A percentile compares a stretch with the other conserved stretches of the same genome.
Conservation (phyloP, 2,329 filamentous ascomycete genomes). For the Penicillium olsonii region DNA sequence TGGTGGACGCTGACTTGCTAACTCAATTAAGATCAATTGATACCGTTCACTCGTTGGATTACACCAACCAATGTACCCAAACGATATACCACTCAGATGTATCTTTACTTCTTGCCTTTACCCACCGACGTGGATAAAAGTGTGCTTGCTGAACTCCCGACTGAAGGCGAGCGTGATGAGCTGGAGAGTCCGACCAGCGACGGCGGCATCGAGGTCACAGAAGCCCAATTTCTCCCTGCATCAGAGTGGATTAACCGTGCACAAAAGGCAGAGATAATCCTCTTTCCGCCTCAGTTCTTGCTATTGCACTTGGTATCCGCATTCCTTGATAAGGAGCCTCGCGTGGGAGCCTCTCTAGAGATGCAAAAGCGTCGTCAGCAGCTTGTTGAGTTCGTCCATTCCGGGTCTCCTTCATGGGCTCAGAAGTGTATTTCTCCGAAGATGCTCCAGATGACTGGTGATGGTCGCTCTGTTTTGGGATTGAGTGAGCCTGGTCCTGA, state of each 20-base stretch:
- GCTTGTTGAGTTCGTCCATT: conserved; percentile 52
- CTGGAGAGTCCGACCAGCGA: conserved; percentile 71
- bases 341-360: conserved; percentile 23
- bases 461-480: conserved; percentile 54
- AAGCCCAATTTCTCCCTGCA: conserved; percentile 74
- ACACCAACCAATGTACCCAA: conserved; percentile 72
- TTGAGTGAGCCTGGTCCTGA: conserved; percentile 59
- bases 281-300: conserved; percentile 86
- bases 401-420: conserved; percentile 47
- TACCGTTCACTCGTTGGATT: conserved; percentile 90
- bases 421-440: conserved; percentile 51
- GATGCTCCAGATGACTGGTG: conserved; percentile 40
- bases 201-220: conserved; percentile 69
- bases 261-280: conserved; percentile 66
- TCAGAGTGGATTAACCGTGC: conserved; percentile 69
- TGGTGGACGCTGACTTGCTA: not conserved
- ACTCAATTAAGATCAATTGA: conserved; percentile 57
- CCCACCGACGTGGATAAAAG: conserved; percentile 35
- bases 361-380: conserved; percentile 43
- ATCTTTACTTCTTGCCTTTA: conserved; percentile 81
- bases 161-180: conserved; percentile 54
- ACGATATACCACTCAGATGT: conserved; percentile 95
- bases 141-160: conserved; percentile 34
- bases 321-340: conserved; percentile 48
- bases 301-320: conserved; percentile 55